Evolutionary conservation across 768 basidiomycete genomes (phyloP).

Genomic region (Cubamyces sp.): DNA sequence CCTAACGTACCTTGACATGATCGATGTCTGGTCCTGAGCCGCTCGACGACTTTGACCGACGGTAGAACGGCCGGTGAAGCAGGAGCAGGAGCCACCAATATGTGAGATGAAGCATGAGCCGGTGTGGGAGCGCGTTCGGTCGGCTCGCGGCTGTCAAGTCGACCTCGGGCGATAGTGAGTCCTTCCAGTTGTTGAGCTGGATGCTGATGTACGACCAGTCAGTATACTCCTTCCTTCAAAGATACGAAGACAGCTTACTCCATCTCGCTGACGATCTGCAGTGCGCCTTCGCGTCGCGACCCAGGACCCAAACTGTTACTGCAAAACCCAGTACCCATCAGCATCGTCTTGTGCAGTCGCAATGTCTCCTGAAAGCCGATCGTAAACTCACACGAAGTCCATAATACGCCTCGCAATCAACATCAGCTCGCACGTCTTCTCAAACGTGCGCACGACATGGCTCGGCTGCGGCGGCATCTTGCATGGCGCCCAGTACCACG

Average conservation of each 20-base stretch:
- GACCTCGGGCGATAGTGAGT: slow-evolving; percentile 45
- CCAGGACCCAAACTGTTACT: slow-evolving; percentile 52
- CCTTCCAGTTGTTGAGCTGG: slow-evolving; percentile 43
- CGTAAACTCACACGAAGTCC: slow-evolving; percentile 54
- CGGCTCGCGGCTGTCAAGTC: slow-evolving; percentile 53
- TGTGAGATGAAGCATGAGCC: slow-evolving; percentile 57
- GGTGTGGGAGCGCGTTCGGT: slow-evolving; percentile 53
- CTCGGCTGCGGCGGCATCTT: slow-evolving; percentile 45
- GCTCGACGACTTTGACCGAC: slow-evolving; percentile 35
- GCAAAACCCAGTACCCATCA: neutral
- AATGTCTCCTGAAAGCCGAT: neutral
- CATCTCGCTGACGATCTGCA: slow-evolving; percentile 55
- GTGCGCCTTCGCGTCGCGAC: slow-evolving; percentile 44
- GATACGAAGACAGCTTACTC: slow-evolving; percentile 42
- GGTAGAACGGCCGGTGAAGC: slow-evolving; percentile 56
- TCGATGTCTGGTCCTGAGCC: slow-evolving; percentile 45
- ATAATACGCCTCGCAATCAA: slow-evolving; percentile 54
- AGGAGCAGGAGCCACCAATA: slow-evolving; percentile 66
- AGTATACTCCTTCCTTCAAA: slow-evolving; percentile 1
- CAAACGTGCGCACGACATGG: slow-evolving; percentile 44
- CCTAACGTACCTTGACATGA: slow-evolving; percentile 52
- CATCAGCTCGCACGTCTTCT: slow-evolving; percentile 52
- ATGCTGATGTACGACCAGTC: slow-evolving; percentile 19
- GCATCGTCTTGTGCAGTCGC: neutral
- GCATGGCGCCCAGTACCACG: slow-evolving; percentile 47